Evolutionary conservation across 78 protist species (phyloP).

Genomic region (Diacronema lutheri): DNA sequence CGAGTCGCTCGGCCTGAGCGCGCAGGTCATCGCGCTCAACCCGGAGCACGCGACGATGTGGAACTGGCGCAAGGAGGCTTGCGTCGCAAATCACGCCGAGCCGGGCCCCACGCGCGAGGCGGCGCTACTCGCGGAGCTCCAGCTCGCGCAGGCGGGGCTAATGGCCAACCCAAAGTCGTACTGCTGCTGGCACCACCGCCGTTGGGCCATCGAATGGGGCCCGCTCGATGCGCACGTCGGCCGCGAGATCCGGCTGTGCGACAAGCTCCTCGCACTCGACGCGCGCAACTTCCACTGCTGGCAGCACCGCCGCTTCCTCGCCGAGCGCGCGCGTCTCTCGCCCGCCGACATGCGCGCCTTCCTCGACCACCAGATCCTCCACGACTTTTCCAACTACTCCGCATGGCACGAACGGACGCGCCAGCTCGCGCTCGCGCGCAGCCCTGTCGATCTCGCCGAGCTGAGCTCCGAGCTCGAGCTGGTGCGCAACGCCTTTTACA

Average conservation of each 20-base stretch:
- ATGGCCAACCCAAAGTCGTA: slow-evolving; percentile 42
- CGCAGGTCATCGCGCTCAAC: neutral
- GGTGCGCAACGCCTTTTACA: slow-evolving; percentile 6
- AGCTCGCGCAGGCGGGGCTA: slow-evolving; percentile 17
- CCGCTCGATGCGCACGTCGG: neutral
- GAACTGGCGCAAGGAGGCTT: slow-evolving; percentile 19
- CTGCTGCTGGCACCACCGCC: slow-evolving; percentile 39
- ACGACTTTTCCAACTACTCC: slow-evolving; percentile 45
- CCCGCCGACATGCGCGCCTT: slow-evolving; percentile 3
- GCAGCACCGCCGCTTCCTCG: slow-evolving; percentile 34
- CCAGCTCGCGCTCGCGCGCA: neutral
- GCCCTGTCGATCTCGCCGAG: neutral
- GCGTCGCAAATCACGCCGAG: neutral
- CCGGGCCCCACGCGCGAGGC: too few relatives aligned
- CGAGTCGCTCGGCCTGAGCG: neutral
- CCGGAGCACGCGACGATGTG: slow-evolving; percentile 34
- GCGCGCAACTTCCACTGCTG: slow-evolving; percentile 61
- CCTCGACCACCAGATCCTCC: slow-evolving; percentile 4
- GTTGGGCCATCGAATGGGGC: neutral
- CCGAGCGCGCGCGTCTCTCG: neutral
- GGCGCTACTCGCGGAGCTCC: neutral
- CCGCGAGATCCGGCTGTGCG: slow-evolving; percentile 28
- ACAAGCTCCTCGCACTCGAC: slow-evolving; percentile 36
- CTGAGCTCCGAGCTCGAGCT: neutral
- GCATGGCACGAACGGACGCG: slow-evolving; percentile 45